Evolutionary conservation across 495 filamentous ascomycete genomes (phyloP).

Genomic region (Talaromyces proteolyticus): DNA sequence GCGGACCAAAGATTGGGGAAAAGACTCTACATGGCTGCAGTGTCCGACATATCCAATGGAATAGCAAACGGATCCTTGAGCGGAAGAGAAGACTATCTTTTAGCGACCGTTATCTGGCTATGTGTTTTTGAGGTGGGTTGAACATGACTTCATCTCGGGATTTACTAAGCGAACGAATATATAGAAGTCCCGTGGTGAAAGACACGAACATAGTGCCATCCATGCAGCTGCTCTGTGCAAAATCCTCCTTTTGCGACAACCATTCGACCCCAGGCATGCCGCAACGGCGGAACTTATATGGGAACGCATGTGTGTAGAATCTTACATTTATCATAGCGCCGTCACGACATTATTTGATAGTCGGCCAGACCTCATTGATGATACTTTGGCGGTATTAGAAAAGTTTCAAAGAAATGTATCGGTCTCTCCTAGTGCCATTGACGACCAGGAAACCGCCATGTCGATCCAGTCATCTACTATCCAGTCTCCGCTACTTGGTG

Average conservation of each 20-base stretch:
- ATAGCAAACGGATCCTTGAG: background rate
- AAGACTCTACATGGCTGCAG: background rate
- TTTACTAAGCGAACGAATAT: too few relatives aligned
- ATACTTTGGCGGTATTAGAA: background rate
- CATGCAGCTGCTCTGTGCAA: slow-evolving; percentile 1
- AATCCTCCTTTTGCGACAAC: background rate
- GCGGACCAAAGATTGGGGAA: background rate
- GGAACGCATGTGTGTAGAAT: slow-evolving; percentile 5
- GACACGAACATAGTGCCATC: background rate
- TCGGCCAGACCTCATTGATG: background rate
- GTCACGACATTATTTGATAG: slow-evolving; percentile 3
- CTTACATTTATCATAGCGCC: slow-evolving; percentile 5
- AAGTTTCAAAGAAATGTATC: background rate
- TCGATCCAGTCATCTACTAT: background rate
- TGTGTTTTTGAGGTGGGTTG: slow-evolving; percentile 5
- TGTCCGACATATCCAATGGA: slow-evolving; percentile 2
- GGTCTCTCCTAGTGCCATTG: background rate
- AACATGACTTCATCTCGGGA: too few relatives aligned
- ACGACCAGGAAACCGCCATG: background rate
- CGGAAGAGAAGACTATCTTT: slow-evolving; percentile 1
- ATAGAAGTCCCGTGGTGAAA: background rate
- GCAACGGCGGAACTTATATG: slow-evolving; percentile 2
- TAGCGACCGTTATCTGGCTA: slow-evolving; percentile 1
- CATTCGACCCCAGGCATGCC: background rate
- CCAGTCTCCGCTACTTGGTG: slow-evolving; percentile 1